These are phyloP conservation scores for Trametes versicolor DNA, from an alignment of 1,284 basidiomycete genomes.

Conservation along the genomic window DNA sequence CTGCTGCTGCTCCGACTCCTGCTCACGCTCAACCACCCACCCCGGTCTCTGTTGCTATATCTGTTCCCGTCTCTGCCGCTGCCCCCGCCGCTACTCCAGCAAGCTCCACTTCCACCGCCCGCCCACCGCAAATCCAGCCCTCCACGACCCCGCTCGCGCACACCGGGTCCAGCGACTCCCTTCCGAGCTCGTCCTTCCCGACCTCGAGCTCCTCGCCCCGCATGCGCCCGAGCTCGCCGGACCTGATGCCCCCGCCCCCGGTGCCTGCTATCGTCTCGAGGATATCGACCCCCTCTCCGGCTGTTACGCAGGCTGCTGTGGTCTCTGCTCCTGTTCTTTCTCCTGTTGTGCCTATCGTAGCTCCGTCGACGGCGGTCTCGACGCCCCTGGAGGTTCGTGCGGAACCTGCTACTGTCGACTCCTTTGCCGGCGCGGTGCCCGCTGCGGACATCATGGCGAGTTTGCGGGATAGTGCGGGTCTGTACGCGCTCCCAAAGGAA, in stretches of 20 bases:
- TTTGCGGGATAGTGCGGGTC: constrained; percentile 30
- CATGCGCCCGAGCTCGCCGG: constrained; percentile 17
- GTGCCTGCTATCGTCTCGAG: constrained; percentile 17
- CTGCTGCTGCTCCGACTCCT: not conserved
- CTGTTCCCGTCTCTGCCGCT: not conserved
- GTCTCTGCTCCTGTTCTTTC: not conserved
- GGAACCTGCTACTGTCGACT: not conserved
- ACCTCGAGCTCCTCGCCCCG: constrained; percentile 22
- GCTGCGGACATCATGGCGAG: constrained; percentile 12
- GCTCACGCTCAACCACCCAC: not conserved
- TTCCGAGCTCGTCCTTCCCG: constrained; percentile 28
- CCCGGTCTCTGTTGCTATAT: not conserved
- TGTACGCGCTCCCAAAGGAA: constrained; percentile 40
- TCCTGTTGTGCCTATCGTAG: not conserved
- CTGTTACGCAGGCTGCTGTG: not conserved
- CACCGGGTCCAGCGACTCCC: constrained; percentile 22
- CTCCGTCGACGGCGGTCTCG: not conserved
- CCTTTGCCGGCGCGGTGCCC: not conserved
- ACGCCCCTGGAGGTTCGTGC: not conserved
- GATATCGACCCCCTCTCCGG: not conserved
- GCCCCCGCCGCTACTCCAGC: not conserved
- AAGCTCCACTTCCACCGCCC: not conserved
- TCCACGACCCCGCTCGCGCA: not conserved
- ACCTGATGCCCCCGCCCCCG: constrained; percentile 35
- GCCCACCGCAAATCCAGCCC: constrained; percentile 4